Percentiles rank a stretch among this genome's conserved stretches.
phyloP scores from a whole-genome alignment of 306 rosid species.

The Quercus mongolica region DNA sequence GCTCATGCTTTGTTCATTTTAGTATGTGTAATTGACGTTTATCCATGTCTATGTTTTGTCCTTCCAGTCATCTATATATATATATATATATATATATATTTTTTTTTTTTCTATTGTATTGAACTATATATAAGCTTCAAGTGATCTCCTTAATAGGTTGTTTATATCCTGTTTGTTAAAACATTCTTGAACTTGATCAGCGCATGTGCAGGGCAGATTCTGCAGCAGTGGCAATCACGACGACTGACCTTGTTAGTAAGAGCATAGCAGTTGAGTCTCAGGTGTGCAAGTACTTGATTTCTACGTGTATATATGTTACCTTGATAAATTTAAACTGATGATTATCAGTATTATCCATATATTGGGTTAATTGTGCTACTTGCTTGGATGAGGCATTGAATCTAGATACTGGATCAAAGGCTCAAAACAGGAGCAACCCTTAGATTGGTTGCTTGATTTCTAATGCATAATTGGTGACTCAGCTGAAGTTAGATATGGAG shows the following conservation, averaged over 20 bases:
- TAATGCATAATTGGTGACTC: background rate
- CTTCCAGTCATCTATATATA: background rate
- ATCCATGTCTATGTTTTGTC: background rate
- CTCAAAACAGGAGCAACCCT: no score
- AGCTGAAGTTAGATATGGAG: background rate
- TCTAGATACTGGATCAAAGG: background rate
- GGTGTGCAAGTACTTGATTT: constrained; percentile 42
- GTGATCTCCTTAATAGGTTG: background rate
- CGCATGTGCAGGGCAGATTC: constrained; percentile 70
- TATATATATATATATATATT: background rate
- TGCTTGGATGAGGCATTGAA: constrained; percentile 12
- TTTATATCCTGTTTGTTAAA: background rate
- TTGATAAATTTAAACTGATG: background rate
- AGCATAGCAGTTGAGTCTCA: constrained; percentile 83
- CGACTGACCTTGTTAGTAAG: constrained; percentile 95
- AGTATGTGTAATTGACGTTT: constrained; percentile 2
- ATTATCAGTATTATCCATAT: background rate
- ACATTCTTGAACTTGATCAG: constrained; percentile 33
- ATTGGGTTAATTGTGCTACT: constrained; percentile 12
- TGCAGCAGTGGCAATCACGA: constrained; percentile 95
- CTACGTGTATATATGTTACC: constrained; percentile 2
- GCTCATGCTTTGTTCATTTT: constrained; percentile 2
- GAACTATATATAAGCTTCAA: background rate
- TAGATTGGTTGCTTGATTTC: background rate
- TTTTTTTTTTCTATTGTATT: constrained; percentile 1